Conservation (phyloP, 345 rosid genomes). For the Rhizophora mangle region DNA sequence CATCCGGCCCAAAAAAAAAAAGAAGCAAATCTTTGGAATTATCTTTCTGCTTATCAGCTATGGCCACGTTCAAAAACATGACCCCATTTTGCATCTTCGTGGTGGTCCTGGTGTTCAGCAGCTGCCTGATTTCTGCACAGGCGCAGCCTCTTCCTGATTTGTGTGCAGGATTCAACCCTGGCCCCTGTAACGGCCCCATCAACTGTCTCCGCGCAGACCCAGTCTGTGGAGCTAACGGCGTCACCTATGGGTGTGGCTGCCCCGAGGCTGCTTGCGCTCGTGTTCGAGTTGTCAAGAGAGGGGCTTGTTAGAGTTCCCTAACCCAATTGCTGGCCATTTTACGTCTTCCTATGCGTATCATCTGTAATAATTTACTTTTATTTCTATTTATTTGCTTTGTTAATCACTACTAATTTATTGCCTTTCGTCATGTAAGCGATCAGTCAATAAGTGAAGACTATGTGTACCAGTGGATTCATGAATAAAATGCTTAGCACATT, state of each 20-base stretch:
- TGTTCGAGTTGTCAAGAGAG: slow-evolving; percentile 18
- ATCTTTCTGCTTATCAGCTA: neutral
- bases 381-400: too few relatives aligned
- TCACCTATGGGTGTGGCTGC: slow-evolving; percentile 29
- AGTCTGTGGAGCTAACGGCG: slow-evolving; percentile 25
- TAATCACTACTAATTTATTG: too few relatives aligned
- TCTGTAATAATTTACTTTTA: too few relatives aligned
- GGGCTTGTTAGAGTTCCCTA: slow-evolving; percentile 12
- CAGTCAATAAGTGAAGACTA: too few relatives aligned
- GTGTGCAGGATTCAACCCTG: slow-evolving; percentile 4
- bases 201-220: slow-evolving; percentile 22
- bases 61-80: neutral
- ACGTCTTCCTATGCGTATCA: neutral
- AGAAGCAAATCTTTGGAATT: neutral
- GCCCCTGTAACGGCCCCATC: slow-evolving; percentile 1
- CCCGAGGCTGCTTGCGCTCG: slow-evolving; percentile 28
- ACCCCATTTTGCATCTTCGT: neutral
- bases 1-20: too few relatives aligned
- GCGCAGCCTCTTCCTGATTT: neutral
- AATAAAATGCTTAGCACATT: too few relatives aligned
- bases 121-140: neutral
- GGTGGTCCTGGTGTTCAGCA: neutral
- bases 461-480: too few relatives aligned
- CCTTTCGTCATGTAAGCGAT: too few relatives aligned
- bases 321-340: neutral